phyloP scores from a whole-genome alignment of 1,284 basidiomycete species.

The Sporisorium sorghi region DNA sequence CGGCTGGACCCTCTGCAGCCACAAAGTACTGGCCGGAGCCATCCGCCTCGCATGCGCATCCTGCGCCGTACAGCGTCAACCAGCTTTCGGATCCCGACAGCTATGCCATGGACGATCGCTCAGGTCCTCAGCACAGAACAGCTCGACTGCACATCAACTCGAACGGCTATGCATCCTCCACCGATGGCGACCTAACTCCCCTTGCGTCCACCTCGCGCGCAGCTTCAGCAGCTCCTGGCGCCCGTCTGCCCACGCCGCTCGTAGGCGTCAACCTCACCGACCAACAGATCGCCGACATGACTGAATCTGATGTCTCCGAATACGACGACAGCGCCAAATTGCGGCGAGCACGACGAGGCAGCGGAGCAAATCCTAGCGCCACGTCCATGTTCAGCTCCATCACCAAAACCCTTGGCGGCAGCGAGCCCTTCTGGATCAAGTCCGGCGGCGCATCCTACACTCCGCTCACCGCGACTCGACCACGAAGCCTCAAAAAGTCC shows the following conservation, averaged over 20 bases:
- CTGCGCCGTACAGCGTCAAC: slow-evolving; percentile 11
- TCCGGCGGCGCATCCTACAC: slow-evolving; percentile 27
- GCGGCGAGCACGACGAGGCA: slow-evolving; percentile 30
- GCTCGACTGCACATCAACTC: slow-evolving; percentile 25
- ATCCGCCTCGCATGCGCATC: slow-evolving; percentile 8
- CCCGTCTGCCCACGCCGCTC: slow-evolving; percentile 40
- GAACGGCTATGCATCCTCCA: slow-evolving; percentile 51
- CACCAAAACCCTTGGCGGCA: slow-evolving; percentile 36
- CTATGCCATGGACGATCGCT: slow-evolving; percentile 17
- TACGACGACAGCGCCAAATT: slow-evolving; percentile 48
- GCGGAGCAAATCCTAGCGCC: slow-evolving; percentile 15
- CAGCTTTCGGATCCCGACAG: slow-evolving; percentile 6
- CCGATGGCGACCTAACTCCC: slow-evolving; percentile 51
- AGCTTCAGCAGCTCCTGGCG: not conserved
- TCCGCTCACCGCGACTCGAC: slow-evolving; percentile 23
- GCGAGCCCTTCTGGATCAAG: slow-evolving; percentile 44
- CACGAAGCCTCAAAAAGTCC: slow-evolving; percentile 42
- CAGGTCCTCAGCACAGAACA: slow-evolving; percentile 21
- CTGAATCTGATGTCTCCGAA: slow-evolving; percentile 55
- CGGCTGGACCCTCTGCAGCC: slow-evolving; percentile 2
- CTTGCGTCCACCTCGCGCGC: slow-evolving; percentile 37
- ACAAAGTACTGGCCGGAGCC: slow-evolving; percentile 39
- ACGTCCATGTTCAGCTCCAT: slow-evolving; percentile 40
- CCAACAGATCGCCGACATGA: slow-evolving; percentile 47
- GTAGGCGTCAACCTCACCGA: slow-evolving; percentile 46